Evolutionary conservation across 2,329 filamentous ascomycete species (phyloP), one percentile per base, ranked within the genome.

Genomic region (Helotiales sp.): DNA sequence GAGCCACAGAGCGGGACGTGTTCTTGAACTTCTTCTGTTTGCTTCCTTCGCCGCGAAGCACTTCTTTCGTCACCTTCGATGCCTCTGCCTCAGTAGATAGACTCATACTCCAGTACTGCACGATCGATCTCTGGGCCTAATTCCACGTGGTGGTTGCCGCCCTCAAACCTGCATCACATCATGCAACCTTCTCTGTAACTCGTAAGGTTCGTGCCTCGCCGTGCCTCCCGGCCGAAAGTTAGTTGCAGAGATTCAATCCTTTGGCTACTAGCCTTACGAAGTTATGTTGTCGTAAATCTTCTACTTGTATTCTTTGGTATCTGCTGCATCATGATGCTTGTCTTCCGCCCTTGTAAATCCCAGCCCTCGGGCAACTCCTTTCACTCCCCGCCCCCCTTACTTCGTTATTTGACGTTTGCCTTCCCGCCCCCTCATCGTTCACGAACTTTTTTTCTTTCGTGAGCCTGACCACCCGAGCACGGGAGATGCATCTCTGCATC

Each of bases 301-400:
- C 32, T 57, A 57, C 40, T n/a, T n/a, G n/a, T 57, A 24, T 57
- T 40, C 20, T 22, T n/a, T n/a, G n/a, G 11, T 57, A 57, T 11
- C 54, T 32, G 54, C 54, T 30, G n/a, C 40, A 57, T 37, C 24
- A 40, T 15, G 28, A 22, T 20, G 15, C 11, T 22, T 55, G 4
- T n/a, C 17, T 22, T 28, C n/a, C 28, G 26, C 26, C 28, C 28
- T 55, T 57, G 54, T 26, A 22, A 24, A 57, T 57, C 54, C 54
- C 54, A 57, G 54, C 54, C 34, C 32, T 8, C 54, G 54, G 54
- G n/a, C 54, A 20, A 34, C 13, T 57, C 2, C 22, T 20, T 40
- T 40, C n/a, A 32, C 24, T 57, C 54, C 54, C 54, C 54, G 54
- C 54, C 54, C 54, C 54, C 32, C 54, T 37, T 57, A 37, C 37